Conservation (phyloP, 306 rosid genomes). For the Urtica urens region DNA sequence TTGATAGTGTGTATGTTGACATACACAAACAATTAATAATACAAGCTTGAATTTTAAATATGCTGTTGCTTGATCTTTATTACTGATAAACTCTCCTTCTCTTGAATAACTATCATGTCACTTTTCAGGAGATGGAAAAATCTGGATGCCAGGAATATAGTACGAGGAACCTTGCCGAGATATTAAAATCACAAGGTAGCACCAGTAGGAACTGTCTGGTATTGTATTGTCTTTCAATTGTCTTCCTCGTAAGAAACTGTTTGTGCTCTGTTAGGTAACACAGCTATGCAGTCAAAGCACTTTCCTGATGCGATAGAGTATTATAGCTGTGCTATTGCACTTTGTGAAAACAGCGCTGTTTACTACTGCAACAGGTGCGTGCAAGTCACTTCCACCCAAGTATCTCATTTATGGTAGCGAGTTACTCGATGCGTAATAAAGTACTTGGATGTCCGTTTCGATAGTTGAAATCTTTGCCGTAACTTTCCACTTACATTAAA, state of each 20-base stretch:
- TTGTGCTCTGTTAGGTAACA: constrained; percentile 51
- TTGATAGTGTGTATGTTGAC: too few species aligned
- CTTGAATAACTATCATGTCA: constrained; percentile 12
- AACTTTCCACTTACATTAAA: not conserved
- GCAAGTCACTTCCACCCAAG: constrained; percentile 17
- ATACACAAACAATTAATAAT: too few species aligned
- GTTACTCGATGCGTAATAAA: not conserved
- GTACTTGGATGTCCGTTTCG: not conserved
- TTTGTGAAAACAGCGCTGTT: constrained; percentile 60
- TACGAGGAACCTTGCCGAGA: constrained; percentile 60
- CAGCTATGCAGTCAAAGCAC: constrained; percentile 57
- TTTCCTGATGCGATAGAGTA: constrained; percentile 65
- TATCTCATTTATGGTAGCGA: not conserved
- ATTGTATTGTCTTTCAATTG: not conserved
- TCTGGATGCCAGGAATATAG: constrained; percentile 42
- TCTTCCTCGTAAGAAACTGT: not conserved
- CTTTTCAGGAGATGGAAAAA: constrained; percentile 72
- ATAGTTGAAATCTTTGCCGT: not conserved
- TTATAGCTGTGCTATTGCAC: constrained; percentile 66
- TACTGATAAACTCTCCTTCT: constrained; percentile 1
- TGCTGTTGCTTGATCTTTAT: too few species aligned
- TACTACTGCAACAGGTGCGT: constrained; percentile 97
- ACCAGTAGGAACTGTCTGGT: constrained; percentile 14
- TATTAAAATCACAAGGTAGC: constrained; percentile 72
- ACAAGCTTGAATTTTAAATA: too few species aligned